A percentile compares a stretch with the other conserved stretches of the same genome.
Conservation (phyloP, 2,329 filamentous ascomycete genomes). For the Cryphonectria radicalis region DNA sequence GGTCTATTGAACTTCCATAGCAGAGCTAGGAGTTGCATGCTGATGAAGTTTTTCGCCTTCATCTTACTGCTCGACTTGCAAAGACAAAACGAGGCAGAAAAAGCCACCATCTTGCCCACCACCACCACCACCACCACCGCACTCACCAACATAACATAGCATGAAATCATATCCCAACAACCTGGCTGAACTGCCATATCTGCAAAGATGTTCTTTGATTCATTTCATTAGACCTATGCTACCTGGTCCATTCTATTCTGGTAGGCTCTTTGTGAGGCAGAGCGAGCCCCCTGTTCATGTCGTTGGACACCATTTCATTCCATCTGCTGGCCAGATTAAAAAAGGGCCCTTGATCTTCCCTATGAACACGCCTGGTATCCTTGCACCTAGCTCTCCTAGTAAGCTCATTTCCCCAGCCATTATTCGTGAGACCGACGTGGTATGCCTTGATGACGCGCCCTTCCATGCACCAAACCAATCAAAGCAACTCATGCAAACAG, state of each 20-base stretch:
- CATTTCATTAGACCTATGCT: slow-evolving; percentile 22
- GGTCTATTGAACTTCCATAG: not conserved
- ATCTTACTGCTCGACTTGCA: not conserved
- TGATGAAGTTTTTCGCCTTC: not conserved
- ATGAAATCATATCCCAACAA: not conserved
- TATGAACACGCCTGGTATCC: slow-evolving; percentile 7
- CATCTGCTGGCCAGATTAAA: not conserved
- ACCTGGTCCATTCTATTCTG: slow-evolving; percentile 26
- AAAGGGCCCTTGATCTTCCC: not conserved
- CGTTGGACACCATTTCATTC: slow-evolving; percentile 5
- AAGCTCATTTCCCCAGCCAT: not conserved
- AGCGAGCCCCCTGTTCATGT: slow-evolving; percentile 7
- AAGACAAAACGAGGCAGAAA: not conserved
- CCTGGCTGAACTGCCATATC: not conserved
- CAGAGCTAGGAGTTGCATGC: not conserved
- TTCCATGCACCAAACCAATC: slow-evolving; percentile 11
- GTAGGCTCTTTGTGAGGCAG: slow-evolving; percentile 10
- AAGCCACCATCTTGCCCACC: too few species aligned
- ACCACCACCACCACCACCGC: too few species aligned
- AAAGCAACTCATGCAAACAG: slow-evolving; percentile 19
- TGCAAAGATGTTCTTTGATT: slow-evolving; percentile 14
- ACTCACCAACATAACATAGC: not conserved
- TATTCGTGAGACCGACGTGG: not conserved
- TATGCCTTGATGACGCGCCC: slow-evolving; percentile 11
- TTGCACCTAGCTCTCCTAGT: not conserved